These are phyloP conservation scores for Penicillium sp. DNA, from an alignment of 2,329 filamentous ascomycete species.

Conservation along the genomic window DNA sequence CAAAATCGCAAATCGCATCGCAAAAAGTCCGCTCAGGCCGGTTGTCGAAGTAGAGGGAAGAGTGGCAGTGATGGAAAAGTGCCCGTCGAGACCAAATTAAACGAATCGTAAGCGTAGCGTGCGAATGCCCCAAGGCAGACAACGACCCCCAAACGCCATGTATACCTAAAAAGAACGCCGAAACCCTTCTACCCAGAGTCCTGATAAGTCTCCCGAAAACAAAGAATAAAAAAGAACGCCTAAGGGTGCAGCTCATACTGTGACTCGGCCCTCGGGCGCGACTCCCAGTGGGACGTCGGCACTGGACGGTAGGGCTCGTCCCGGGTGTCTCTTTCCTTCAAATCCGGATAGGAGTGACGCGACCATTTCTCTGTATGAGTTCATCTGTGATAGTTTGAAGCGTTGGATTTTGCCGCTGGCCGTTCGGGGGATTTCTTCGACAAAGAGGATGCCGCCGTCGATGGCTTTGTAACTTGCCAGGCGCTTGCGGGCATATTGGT, in stretches of 20 bases:
- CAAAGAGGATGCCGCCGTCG: conserved; percentile 47
- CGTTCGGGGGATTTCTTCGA: conserved; percentile 48
- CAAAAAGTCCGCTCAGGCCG: background rate
- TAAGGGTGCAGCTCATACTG: conserved; percentile 6
- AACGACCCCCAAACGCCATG: background rate
- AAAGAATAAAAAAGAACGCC: background rate
- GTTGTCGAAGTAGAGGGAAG: background rate
- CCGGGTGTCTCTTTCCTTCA: conserved; percentile 1
- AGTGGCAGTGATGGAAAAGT: background rate
- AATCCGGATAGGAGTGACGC: conserved; percentile 27
- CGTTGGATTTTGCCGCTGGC: conserved; percentile 50
- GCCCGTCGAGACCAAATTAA: background rate
- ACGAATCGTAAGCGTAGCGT: background rate
- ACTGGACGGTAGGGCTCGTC: conserved; percentile 6
- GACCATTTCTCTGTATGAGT: conserved; percentile 37
- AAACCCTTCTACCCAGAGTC: background rate
- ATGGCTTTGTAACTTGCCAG: conserved; percentile 49
- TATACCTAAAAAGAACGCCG: background rate
- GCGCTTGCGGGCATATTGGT: conserved; percentile 37
- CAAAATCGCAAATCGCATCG: background rate
- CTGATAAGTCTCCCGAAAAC: background rate
- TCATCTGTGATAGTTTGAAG: conserved; percentile 40
- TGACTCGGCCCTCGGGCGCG: conserved; percentile 21
- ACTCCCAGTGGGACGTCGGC: conserved; percentile 15
- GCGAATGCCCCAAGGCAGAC: background rate